Conservation (phyloP, 768 basidiomycete species). For the Agrocybe praecox region DNA sequence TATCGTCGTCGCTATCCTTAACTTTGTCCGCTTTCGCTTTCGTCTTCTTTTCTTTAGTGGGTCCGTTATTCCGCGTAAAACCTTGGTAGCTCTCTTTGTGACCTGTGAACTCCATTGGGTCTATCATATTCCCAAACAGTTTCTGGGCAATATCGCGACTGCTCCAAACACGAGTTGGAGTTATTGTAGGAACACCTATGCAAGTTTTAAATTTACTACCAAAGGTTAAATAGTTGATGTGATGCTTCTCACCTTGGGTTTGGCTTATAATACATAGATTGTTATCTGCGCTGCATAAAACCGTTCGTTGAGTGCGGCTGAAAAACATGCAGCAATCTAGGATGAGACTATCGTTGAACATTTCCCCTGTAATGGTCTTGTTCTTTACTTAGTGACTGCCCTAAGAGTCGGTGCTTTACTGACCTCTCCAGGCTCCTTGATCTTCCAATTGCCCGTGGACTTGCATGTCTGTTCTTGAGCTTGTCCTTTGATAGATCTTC, state of each 20-base stretch:
- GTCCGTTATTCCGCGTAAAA: constrained; percentile 14
- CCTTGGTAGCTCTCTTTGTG: constrained; percentile 41
- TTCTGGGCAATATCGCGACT: constrained; percentile 55
- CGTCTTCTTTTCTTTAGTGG: not conserved
- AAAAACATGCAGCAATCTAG: constrained; percentile 78
- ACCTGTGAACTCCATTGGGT: constrained; percentile 40
- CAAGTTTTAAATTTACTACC: not conserved
- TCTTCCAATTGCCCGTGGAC: constrained; percentile 62
- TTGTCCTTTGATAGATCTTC: constrained; percentile 59
- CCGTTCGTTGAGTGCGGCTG: constrained; percentile 46
- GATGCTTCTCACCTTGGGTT: constrained; percentile 25
- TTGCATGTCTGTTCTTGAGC: constrained; percentile 66
- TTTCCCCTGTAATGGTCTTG: constrained; percentile 31
- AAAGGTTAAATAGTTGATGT: not conserved
- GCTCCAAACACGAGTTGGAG: constrained; percentile 40
- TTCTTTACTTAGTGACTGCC: too few relatives aligned
- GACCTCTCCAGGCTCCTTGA: constrained; percentile 46
- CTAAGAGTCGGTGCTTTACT: too few relatives aligned
- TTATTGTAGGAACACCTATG: constrained; percentile 38
- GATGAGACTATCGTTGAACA: constrained; percentile 69
- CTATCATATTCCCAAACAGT: constrained; percentile 42
- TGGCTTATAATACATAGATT: constrained; percentile 55
- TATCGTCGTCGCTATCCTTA: constrained; percentile 24
- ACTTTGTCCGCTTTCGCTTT: not conserved
- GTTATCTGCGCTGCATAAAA: constrained; percentile 69